Base-by-base conservation (phyloP, 2,329 filamentous ascomycete genomes). In the Albophoma yamanashiensis region DNA sequence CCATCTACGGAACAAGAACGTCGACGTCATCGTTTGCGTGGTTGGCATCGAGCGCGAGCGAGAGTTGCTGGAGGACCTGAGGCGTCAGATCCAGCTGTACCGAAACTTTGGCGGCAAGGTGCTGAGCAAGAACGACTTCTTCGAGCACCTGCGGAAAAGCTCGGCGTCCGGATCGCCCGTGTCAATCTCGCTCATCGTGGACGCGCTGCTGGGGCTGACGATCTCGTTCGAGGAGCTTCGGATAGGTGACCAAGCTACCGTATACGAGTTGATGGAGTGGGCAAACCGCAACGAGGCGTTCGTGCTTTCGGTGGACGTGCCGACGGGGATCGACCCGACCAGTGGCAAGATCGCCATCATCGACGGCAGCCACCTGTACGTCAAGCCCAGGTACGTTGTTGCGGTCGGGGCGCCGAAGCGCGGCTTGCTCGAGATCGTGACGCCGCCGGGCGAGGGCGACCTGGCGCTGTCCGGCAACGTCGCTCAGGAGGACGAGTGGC, bases 191-290 rank as follows among this genome's bases (percentile, higher is more conserved):
- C 79, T 96, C 61, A 91, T 96, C 64, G 84, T 97, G 59, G 94
- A 99, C 71, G 92, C 92, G 1, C 78, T 97, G 15, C 83, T 99
- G 5, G 92, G 92, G 4, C 83, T 94, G 63, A 91, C 94, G 53
- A 85, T 92, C 60, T 88, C 90, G 2, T 97, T 97, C 68, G 92
- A 97, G 65, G 91, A 95, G 66, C 79, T 97, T 36, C 84, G 91
- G 42, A 89, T 87, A 2, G 88, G 89, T 20, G 89, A 96, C 65
- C 91, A 95, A 70, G 86, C 88, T 4, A 89, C 88, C 0, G 90
- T 91, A 0, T 92, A 95, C 68, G 89, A 95, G 69, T 84, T 97
- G 69, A 94, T 97, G 68, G 89, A 92, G 63, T 97, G 92, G 92
- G 89, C 91, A 3, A 97, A 97, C 70, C 88, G 92, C 64, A 90